Evolutionary conservation across 2,329 filamentous ascomycete species (phyloP).

Genomic region (Xylaria polymorpha): DNA sequence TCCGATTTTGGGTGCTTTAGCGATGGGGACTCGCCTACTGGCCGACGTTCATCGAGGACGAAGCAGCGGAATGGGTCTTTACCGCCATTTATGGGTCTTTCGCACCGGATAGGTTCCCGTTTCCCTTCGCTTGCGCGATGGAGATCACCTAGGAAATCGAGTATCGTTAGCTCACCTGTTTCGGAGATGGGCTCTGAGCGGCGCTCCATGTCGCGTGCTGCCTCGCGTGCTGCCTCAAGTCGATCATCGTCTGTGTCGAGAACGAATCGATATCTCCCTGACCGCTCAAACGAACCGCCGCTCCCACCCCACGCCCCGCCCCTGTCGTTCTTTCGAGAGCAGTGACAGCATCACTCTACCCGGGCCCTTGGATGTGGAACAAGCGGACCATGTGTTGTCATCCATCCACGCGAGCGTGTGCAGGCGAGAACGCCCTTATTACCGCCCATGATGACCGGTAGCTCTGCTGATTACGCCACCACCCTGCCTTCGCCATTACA

Average conservation of each 20-base stretch:
- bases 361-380: conserved; percentile 63
- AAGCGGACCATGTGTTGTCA: conserved; percentile 61
- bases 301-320: conserved; percentile 72
- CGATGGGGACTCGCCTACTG: conserved; percentile 67
- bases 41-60: conserved; percentile 60
- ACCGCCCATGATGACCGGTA: conserved; percentile 79
- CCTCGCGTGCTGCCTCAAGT: conserved; percentile 76
- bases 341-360: conserved; percentile 64
- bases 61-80: conserved; percentile 69
- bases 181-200: conserved; percentile 88
- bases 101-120: conserved; percentile 73
- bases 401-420: conserved; percentile 68
- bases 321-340: conserved; percentile 71
- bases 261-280: conserved; percentile 60
- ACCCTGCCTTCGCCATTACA: conserved; percentile 81
- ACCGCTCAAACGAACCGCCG: conserved; percentile 62
- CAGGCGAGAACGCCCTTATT: conserved; percentile 85
- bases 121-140: conserved; percentile 65
- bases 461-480: conserved; percentile 62
- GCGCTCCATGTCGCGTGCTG: conserved; percentile 72
- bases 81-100: conserved; percentile 70
- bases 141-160: conserved; percentile 60
- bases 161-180: conserved; percentile 67
- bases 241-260: conserved; percentile 82
- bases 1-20: conserved; percentile 76